These are phyloP conservation scores for Boletus sp. DNA, from an alignment of 768 basidiomycete genomes.

Conservation along the genomic window DNA sequence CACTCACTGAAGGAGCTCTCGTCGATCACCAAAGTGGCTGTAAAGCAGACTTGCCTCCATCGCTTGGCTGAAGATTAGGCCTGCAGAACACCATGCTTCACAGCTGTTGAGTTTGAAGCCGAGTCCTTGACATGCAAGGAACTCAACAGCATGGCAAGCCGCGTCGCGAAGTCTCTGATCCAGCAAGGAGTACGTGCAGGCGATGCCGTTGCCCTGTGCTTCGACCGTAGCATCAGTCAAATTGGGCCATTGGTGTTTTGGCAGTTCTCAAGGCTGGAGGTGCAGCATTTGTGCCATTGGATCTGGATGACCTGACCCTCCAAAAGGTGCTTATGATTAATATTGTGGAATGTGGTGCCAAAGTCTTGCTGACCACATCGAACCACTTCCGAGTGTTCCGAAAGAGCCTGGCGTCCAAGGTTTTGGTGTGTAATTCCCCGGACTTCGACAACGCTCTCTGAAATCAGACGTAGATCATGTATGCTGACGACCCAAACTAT, in stretches of 20 bases:
- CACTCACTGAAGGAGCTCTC: slow-evolving; percentile 31
- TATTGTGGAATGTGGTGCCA: slow-evolving; percentile 27
- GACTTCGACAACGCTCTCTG: neutral
- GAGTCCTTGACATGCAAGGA: slow-evolving; percentile 32
- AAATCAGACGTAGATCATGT: slow-evolving; percentile 17
- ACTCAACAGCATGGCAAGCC: slow-evolving; percentile 33
- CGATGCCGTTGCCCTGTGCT: slow-evolving; percentile 29
- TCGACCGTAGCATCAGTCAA: slow-evolving; percentile 30
- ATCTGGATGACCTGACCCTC: slow-evolving; percentile 30
- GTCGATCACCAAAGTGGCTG: slow-evolving; percentile 11
- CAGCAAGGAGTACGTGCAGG: slow-evolving; percentile 26
- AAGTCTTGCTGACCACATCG: slow-evolving; percentile 27
- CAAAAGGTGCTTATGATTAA: slow-evolving; percentile 30
- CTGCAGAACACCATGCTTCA: slow-evolving; percentile 18
- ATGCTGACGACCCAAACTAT: slow-evolving; percentile 30
- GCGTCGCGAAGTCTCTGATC: slow-evolving; percentile 28
- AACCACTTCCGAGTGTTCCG: slow-evolving; percentile 22
- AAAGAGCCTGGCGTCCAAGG: slow-evolving; percentile 23
- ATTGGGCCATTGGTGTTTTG: slow-evolving; percentile 28
- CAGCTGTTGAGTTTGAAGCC: slow-evolving; percentile 29
- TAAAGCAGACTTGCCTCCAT: slow-evolving; percentile 19
- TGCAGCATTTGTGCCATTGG: slow-evolving; percentile 21
- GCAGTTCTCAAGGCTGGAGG: slow-evolving; percentile 35
- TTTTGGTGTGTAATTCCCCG: slow-evolving; percentile 14
- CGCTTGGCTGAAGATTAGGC: slow-evolving; percentile 19